A percentile compares a stretch with the other conserved stretches of the same genome.
Evolutionary conservation across 345 rosid species (phyloP).

Genomic region (Hibiscus syriacus): DNA sequence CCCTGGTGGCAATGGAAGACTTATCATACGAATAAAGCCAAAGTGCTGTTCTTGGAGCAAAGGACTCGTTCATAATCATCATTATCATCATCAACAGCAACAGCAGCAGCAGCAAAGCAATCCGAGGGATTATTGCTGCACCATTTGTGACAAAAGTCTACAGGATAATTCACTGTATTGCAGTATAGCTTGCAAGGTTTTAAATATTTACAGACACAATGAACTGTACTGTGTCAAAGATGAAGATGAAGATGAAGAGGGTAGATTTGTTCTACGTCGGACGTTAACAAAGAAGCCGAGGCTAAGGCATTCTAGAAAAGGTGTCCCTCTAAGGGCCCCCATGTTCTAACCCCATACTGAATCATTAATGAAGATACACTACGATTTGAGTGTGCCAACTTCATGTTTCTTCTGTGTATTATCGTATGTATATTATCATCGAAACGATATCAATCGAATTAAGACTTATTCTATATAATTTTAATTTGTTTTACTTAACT

Average conservation of each 20-base stretch:
- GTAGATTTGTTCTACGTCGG: not conserved
- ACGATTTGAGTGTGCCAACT: no score
- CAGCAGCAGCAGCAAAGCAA: slow-evolving; percentile 12
- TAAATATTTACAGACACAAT: slow-evolving; percentile 9
- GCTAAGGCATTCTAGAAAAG: no score
- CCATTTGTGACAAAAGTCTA: slow-evolving; percentile 19
- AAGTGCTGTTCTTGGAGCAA: slow-evolving; percentile 30
- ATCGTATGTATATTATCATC: no score
- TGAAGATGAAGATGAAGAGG: not conserved
- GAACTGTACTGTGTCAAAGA: not conserved
- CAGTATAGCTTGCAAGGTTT: slow-evolving; percentile 31
- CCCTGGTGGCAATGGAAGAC: slow-evolving; percentile 12
- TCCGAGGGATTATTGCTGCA: slow-evolving; percentile 19
- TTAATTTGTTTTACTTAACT: not conserved
- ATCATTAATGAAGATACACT: no score
- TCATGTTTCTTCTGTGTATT: no score
- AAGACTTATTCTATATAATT: no score
- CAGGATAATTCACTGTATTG: slow-evolving; percentile 30
- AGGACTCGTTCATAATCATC: slow-evolving; percentile 7
- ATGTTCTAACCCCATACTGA: slow-evolving; percentile 5
- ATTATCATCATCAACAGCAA: no score
- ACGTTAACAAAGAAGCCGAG: not conserved
- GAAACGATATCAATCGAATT: no score
- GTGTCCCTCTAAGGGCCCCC: no score
- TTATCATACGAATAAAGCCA: slow-evolving; percentile 29